Evolutionary conservation across 768 basidiomycete species (phyloP).

Genomic region (Pulveroboletus sp.): DNA sequence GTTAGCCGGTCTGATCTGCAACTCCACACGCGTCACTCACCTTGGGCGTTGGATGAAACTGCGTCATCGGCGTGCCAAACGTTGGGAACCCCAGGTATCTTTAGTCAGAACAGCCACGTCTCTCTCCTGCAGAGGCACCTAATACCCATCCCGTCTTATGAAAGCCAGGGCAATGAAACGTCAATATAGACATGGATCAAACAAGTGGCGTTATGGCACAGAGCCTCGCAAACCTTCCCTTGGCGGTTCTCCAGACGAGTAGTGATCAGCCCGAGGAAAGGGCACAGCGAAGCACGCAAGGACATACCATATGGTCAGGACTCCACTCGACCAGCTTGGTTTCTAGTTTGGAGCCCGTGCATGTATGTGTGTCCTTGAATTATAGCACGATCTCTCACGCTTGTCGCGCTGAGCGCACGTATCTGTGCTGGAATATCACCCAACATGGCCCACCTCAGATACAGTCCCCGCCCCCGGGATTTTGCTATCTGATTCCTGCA

Average conservation of each 20-base stretch:
- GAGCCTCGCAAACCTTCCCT: not conserved
- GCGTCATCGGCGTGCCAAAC: not conserved
- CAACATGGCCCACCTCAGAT: not conserved
- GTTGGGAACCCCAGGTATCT: not conserved
- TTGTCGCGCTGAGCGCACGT: too few relatives aligned
- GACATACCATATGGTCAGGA: not conserved
- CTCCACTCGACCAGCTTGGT: too few relatives aligned
- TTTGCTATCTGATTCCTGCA: not conserved
- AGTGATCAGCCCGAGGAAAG: not conserved
- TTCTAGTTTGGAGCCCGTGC: not conserved
- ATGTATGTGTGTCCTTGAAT: not conserved
- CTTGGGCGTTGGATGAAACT: not conserved
- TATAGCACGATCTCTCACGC: too few relatives aligned
- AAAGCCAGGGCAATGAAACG: not conserved
- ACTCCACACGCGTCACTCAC: not conserved
- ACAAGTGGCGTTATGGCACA: not conserved
- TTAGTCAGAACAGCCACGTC: not conserved
- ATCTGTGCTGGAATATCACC: not conserved
- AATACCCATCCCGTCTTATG: not conserved
- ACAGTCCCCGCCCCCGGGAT: not conserved
- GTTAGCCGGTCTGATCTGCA: not conserved
- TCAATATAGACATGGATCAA: not conserved
- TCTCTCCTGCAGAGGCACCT: not conserved
- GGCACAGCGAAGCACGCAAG: not conserved
- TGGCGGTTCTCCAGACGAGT: not conserved